Base-by-base conservation (phyloP, 2,329 filamentous ascomycete species). In the Epichloe baconii region DNA sequence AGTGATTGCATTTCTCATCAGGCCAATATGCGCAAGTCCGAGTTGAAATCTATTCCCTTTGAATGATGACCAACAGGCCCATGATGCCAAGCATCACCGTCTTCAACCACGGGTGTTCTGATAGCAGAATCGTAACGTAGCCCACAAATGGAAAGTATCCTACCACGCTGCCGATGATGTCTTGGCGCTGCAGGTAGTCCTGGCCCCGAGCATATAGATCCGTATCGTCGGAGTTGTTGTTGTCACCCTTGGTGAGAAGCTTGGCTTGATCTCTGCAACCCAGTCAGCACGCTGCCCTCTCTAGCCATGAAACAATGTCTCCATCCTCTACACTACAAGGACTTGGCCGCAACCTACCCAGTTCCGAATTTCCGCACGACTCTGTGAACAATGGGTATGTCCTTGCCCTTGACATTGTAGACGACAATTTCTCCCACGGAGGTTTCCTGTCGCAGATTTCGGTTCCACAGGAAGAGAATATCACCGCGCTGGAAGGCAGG, bases 41-140 rank as follows among this genome's bases (percentile, higher is more conserved):
- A 8, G 15, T 34, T 35, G 12, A 3, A 8, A 5, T 26, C 42
- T 47, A 96, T 73, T 98, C 93, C 62, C 90, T 74, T 67, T 98
- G 93, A 60, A 98, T 67, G 46, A 98, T 84, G 26, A 96, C 93
- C 71, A 95, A 82, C 61, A 96, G 66, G 1, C 91, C 93, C 93
- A 98, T 98, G 48, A 96, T 78, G 1, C 88, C 91, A 62, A 98
- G 68, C 83, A 97, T 87, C 26, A 83, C 91, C 43, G 88, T 94
- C 79, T 98, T 98, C 60, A 97, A 68, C 91, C 91, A 97, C 5
- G 93, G 93, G 65, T 98, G 84, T 67, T 98, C 93, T 56, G 87
- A 93, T 55, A 98, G 74, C 68, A 97, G 74, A 60, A 98, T 98
- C 2, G 93, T 98, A 44, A 97, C 90, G 64, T 97, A 97, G 58